These are phyloP conservation scores for Clitoria ternatea DNA, from an alignment of 306 rosid species.

Conservation along the genomic window DNA sequence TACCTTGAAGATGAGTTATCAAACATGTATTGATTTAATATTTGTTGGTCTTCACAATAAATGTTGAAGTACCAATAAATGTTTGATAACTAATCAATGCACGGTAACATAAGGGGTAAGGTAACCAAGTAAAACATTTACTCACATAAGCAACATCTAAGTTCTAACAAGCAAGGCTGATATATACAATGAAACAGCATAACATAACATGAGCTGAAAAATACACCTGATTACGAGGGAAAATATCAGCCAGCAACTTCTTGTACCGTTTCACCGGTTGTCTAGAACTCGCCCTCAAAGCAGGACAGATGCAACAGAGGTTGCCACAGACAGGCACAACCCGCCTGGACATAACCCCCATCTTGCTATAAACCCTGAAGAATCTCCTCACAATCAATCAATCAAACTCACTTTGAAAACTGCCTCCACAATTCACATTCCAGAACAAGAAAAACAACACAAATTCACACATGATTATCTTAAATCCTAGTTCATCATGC, in stretches of 20 bases:
- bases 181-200: not conserved
- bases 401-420: constrained; percentile 2
- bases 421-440: constrained; percentile 5
- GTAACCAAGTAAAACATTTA: not conserved
- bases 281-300: constrained; percentile 86
- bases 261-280: constrained; percentile 96
- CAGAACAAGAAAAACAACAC: constrained; percentile 3
- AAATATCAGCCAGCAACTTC: constrained; percentile 75
- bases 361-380: constrained; percentile 33
- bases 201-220: constrained; percentile 14
- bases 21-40: not conserved
- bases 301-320: constrained; percentile 87
- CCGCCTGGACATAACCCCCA: constrained; percentile 99
- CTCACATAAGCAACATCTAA: not conserved
- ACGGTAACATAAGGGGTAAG: not conserved
- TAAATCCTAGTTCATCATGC: not conserved
- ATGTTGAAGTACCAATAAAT: not conserved
- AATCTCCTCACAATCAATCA: constrained; percentile 22
- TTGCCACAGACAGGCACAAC: constrained; percentile 89
- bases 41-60: not conserved
- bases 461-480: not conserved
- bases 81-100: not conserved
- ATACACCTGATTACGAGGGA: constrained; percentile 79
- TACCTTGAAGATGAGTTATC: not conserved
- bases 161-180: constrained; percentile 9